Conservation (phyloP, 257 asterid species). For the Scutellaria barbata region DNA sequence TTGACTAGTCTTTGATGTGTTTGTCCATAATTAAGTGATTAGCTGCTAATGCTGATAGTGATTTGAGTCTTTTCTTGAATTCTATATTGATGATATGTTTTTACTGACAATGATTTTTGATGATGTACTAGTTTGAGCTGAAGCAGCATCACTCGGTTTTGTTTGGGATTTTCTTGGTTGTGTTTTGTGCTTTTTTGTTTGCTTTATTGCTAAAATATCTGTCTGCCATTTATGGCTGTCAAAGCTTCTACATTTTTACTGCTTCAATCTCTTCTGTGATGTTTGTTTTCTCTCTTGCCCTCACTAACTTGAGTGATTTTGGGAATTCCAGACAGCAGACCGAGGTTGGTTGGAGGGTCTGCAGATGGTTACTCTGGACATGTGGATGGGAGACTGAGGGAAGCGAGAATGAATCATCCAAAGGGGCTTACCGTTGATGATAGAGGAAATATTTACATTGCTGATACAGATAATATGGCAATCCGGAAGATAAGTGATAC, state of each 20-base stretch:
- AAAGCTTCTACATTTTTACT: background rate
- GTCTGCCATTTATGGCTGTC: background rate
- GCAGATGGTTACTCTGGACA: conserved; percentile 87
- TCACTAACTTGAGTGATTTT: conserved; percentile 21
- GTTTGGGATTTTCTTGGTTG: background rate
- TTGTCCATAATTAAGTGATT: conserved; percentile 27
- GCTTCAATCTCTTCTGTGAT: background rate
- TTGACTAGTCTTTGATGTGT: conserved; percentile 24
- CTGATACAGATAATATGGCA: conserved; percentile 90
- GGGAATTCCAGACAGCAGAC: conserved; percentile 70
- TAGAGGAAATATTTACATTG: conserved; percentile 83
- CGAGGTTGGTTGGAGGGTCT: conserved; percentile 83
- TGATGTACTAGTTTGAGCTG: conserved; percentile 25
- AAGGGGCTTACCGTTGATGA: conserved; percentile 91
- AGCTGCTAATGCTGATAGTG: conserved; percentile 29
- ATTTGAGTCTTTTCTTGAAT: conserved; percentile 15
- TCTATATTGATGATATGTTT: background rate
- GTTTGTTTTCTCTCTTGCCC: background rate
- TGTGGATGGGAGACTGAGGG: conserved; percentile 78
- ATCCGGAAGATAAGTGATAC: conserved; percentile 89
- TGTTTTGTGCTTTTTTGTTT: conserved; percentile 26
- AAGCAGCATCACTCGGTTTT: conserved; percentile 26
- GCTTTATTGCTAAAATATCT: conserved; percentile 12
- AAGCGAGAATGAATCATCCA: conserved; percentile 91
- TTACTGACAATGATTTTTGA: conserved; percentile 31